phyloP scores from a whole-genome alignment of 2,329 filamentous ascomycete species.

The Fusarium algeriense region DNA sequence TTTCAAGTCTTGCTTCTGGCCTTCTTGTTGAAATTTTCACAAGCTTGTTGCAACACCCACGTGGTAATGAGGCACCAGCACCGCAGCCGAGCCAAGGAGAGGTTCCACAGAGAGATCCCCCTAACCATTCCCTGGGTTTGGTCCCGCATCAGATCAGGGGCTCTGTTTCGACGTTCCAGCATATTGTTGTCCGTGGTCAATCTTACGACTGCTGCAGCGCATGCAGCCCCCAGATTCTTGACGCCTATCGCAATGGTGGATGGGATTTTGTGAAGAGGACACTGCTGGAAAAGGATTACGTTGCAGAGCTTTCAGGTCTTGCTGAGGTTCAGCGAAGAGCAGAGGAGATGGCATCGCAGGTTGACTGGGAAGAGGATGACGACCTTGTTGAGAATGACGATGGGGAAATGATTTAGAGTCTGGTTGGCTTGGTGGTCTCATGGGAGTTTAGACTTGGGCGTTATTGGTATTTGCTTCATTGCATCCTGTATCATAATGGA shows the following conservation, averaged over 20 bases:
- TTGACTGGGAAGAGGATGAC: conserved; percentile 74
- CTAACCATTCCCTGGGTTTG: conserved; percentile 72
- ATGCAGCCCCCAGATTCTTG: conserved; percentile 77
- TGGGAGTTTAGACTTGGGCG: conserved; percentile 17
- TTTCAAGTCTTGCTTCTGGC: conserved; percentile 92
- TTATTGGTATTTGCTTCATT: conserved; percentile 4
- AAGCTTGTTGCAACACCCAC: conserved; percentile 87
- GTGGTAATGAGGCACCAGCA: conserved; percentile 72
- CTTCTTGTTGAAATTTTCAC: conserved; percentile 90
- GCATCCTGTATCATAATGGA: no score
- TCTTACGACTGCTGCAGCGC: conserved; percentile 87
- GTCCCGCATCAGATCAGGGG: conserved; percentile 86
- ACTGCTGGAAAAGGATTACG: conserved; percentile 80
- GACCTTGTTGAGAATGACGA: conserved; percentile 48
- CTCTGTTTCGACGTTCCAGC: conserved; percentile 80
- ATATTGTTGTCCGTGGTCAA: conserved; percentile 77
- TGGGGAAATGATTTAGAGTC: conserved; percentile 33
- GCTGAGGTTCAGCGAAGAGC: conserved; percentile 76
- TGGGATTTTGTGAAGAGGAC: conserved; percentile 85
- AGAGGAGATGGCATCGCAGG: conserved; percentile 62
- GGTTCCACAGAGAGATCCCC: conserved; percentile 66
- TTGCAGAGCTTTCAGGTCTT: conserved; percentile 80
- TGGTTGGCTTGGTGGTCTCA: no score
- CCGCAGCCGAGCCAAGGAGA: conserved; percentile 58
- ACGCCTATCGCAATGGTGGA: conserved; percentile 73